Base-by-base conservation (phyloP, 129 eudicot species). In the Solidago caesia region DNA sequence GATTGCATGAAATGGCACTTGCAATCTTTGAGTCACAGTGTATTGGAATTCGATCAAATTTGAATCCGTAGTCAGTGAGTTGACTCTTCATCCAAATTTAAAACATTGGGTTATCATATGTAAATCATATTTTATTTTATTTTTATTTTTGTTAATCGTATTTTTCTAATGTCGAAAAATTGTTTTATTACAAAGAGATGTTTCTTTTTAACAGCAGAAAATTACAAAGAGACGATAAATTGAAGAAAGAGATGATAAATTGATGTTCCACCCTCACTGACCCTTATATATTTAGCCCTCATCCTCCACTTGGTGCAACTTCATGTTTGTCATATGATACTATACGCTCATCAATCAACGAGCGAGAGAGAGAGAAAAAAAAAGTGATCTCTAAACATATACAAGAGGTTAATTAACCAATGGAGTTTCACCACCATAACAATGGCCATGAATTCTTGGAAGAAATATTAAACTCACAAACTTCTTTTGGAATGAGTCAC, bases 401-500 rank as follows among this genome's bases (percentile, higher is more conserved):
- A 65, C 68, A 80, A 73, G 70, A 76, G 79, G 52, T 68, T 65
- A 41, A 82, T 33, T 58, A 44, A 12, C 44, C 4, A 29, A 86
- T 89, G 96, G 96, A 89, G 81, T 82, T 77, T 49, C 68, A 76
- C 26, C 75, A 65, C 51, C 55, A 60, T 27, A 62, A 76, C 74
- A 67, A 74, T 73, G 83, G 77, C 46, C 76, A 84, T 77, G 86
- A 79, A 44, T 78, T 85, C 58, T 73, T 89, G 61, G 92, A 87
- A 77, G 96, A 89, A 70, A 73, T 89, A 63, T 65, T 80, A 66
- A 77, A 84, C 78, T 68, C 87, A 66, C 79, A 64, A 59, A 48
- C 72, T 65, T 75, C 76, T 8, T 68, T 13, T 56, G 84, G 70
- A 71, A 67, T 66, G 55, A 76, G 71, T 70, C 75, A 66, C 70